phyloP scores from a whole-genome alignment of 495 filamentous ascomycete species.

The Physcia stellaris region DNA sequence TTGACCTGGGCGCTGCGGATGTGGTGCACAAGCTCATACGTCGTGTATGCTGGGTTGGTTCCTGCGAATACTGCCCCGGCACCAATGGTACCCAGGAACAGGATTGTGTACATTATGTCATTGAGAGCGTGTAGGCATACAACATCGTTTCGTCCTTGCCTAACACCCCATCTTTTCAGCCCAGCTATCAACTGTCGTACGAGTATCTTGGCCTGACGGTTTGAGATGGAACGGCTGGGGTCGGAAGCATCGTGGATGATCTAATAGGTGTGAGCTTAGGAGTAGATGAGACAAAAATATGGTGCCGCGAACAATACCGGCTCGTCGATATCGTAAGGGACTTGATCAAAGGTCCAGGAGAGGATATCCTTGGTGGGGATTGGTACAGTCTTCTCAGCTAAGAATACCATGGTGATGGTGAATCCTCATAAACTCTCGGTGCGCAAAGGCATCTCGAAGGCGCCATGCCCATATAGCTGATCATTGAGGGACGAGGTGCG shows the following conservation, averaged over 20 bases:
- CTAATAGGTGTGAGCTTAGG: too few relatives aligned
- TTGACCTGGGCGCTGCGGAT: slow-evolving; percentile 25
- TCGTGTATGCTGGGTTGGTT: slow-evolving; percentile 27
- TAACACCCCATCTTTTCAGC: slow-evolving; percentile 34
- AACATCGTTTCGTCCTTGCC: slow-evolving; percentile 34
- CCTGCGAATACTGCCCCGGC: slow-evolving; percentile 26
- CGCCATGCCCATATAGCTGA: too few relatives aligned
- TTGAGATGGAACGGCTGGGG: slow-evolving; percentile 35
- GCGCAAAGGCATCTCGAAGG: too few relatives aligned
- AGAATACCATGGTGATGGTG: too few relatives aligned
- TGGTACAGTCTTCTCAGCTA: too few relatives aligned
- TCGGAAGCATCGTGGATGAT: slow-evolving; percentile 39
- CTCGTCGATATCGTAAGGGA: too few relatives aligned
- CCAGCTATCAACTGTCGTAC: slow-evolving; percentile 39
- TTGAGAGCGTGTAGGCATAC: slow-evolving; percentile 51
- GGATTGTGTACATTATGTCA: slow-evolving; percentile 22
- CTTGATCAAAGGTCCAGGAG: too few relatives aligned
- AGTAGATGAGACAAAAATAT: too few relatives aligned
- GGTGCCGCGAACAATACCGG: too few relatives aligned
- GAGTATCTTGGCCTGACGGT: slow-evolving; percentile 29
- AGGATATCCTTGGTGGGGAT: too few relatives aligned
- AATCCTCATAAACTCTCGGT: too few relatives aligned
- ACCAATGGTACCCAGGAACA: slow-evolving; percentile 23
- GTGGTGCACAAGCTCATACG: slow-evolving; percentile 28
- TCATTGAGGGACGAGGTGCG: too few relatives aligned